Conservation (phyloP, 768 basidiomycete species). For the Amanita fuliginea region DNA sequence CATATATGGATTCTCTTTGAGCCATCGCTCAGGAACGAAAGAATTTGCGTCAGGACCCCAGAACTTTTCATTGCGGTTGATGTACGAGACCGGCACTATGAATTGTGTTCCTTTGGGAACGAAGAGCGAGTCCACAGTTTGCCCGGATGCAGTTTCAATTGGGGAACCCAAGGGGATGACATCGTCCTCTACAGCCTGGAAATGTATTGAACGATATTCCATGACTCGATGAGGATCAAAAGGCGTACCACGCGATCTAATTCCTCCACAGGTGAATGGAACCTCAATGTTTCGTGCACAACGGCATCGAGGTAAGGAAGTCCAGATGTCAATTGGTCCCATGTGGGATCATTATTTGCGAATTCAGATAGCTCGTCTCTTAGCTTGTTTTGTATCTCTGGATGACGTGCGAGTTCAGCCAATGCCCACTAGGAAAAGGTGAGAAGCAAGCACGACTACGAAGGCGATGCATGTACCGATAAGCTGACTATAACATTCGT, state of each 20-base stretch:
- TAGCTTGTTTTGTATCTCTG: conserved; percentile 10
- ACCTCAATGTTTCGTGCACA: conserved; percentile 25
- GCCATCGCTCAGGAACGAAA: conserved; percentile 35
- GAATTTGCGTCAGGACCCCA: conserved; percentile 34
- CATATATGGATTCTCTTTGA: conserved; percentile 13
- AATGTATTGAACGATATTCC: background rate
- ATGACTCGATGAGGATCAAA: background rate
- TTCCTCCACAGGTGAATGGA: conserved; percentile 24
- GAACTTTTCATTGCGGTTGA: conserved; percentile 27
- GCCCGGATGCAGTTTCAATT: conserved; percentile 16
- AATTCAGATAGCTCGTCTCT: conserved; percentile 12
- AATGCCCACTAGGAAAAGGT: conserved; percentile 12
- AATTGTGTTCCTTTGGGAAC: conserved; percentile 23
- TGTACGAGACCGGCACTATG: conserved; percentile 25
- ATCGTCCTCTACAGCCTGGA: conserved; percentile 26
- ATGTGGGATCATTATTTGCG: conserved; percentile 20
- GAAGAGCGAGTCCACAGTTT: conserved; percentile 19
- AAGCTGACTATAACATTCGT: background rate
- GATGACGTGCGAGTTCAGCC: conserved; percentile 13
- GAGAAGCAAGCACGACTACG: background rate
- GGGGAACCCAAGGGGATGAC: conserved; percentile 26
- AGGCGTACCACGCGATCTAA: conserved; percentile 20
- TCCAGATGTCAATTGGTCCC: conserved; percentile 28
- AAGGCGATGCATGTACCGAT: background rate
- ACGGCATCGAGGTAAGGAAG: conserved; percentile 35